Base-by-base conservation (phyloP, 805 yeast genomes). In the Ogataea methylovora region DNA sequence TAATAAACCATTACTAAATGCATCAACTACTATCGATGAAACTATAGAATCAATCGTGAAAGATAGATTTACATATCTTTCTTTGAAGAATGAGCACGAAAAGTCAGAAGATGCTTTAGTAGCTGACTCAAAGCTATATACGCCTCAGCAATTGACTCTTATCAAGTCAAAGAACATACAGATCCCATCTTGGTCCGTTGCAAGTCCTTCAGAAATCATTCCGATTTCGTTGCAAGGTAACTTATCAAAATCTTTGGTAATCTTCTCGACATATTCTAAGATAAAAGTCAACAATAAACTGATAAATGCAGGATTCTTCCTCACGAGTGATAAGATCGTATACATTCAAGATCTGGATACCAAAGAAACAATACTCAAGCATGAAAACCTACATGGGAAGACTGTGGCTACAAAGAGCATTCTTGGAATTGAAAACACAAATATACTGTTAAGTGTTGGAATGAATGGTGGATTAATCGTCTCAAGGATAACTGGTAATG, bases 41-140 rank as follows among this genome's bases (percentile, higher is more conserved):
- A 43, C 64, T 0, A 43, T 67, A 16, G 52, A 48, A 22, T 48
- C 56, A 1, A 63, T 66, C 4, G 42, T 67, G 8, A 39, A 41
- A 4, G 69, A 63, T 39, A 40, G 66, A 24, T 36, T 49, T 13
- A 46, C 51, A 18, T 60, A 49, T 37, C 33, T 48, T 8, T 41
- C 42, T 23, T 31, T 51, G 27, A 36, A 41, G 29, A 29, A 37
- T 2, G 36, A 36, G 15, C 24, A 24, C 5, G 32, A 25, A 4
- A 27, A 31, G n/a, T 20, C 22, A 20, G 35, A 37, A 10, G 16
- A 15, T n/a, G 39, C 31, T n/a, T 37, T 32, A 11, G 16, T 33
- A 2, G 6, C 10, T 25, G 39, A 28, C 7, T n/a, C 37, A 14
- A 28, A 36, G 13, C 23, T 42, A 3, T 41, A 43, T 33, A 45